Base-by-base conservation (phyloP, 2,329 filamentous ascomycete species). In the Aspergillus novofumigatus region DNA sequence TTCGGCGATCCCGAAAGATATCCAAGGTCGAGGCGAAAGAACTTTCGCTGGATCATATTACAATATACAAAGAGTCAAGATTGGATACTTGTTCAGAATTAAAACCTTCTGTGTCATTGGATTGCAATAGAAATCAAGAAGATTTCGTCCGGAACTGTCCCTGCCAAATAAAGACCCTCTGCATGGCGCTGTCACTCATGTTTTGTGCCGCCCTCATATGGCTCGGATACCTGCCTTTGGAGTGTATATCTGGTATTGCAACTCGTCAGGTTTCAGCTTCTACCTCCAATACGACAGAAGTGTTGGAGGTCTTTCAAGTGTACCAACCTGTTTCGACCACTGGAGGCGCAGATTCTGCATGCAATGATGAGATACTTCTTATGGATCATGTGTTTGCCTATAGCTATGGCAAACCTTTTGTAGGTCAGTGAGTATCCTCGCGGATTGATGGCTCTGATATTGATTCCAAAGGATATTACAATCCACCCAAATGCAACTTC, bases 371-470 rank as follows among this genome's bases (percentile, higher is more conserved):
- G 47, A 69, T 85, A 42, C 72, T 82, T n/a, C 72, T 93, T 55
- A 89, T 92, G 83, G 76, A 86, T 3, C 81, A 91, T 72, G 80
- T 82, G 0, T 93, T 93, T 77, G 88, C 78, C 10, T 83, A 77
- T 60, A 92, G 88, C 61, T 92, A 92, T 69, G 87, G 86, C n/a
- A 70, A 80, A 35, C 90, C 90, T 1, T 92, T 86, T 69, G 79
- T 92, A 64, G 87, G 88, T 85, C 76, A 74, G 81, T 74, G 23
- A 23, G 4, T 23, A n/a, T 38, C 35, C 26, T 28, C 35, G 14
- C 42, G 38, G 45, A 14, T 8, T 54, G 47, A 7, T 38, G 45
- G 42, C 23, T 28, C 26, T 52, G 11, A 20, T 55, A 20, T 49
- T 57, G 9, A 51, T 10, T 6, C 47, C 55, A 21, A 54, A 54